Base-by-base conservation (phyloP, 257 asterid genomes). In the Rhazya stricta region DNA sequence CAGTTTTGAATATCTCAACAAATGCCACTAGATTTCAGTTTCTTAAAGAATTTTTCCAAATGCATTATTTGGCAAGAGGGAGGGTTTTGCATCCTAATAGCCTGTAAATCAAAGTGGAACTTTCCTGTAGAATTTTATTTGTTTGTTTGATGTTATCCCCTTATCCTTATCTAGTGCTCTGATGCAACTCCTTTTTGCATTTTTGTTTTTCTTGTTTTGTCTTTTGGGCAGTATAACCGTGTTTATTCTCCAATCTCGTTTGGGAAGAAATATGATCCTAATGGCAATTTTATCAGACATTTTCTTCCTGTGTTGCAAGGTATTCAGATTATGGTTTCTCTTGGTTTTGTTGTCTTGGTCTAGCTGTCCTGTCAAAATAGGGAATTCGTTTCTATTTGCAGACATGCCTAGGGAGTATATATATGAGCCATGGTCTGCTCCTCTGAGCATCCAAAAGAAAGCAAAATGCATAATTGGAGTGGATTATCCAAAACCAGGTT, bases 401-500 rank as follows among this genome's bases (percentile, higher is more conserved):
- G 99, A 89, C 83, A 92, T 94, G 97, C 99, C 99, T 1, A 86
- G 90, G 91, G 96, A 92, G 83, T 94, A 89, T 85, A 94, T 94
- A 43, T 94, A 92, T 66, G 97, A 90, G 86, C 99, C 98, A 62
- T 94, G 98, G 99, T 84, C 87, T 58, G 98, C 99, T 83, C 99
- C 99, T 65, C 58, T 79, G 62, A 86, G 91, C 86, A 68, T 92
- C 71, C 98, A 94, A 79, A 86, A 78, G 11, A 92, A 90, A 84
- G 98, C 96, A 62, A 88, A 85, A 78, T 92, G 99, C 86, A 85
- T 94, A 58, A 76, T 90, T 29, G 99, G 98, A 69, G 80, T 89
- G 82, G 98, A 94, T 86, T 94, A 94, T 84, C 99, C 99, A 73
- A 89, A 89, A 79, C 99, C 99, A 86, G 97, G 99, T 94, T 45